Evolutionary conservation across 2,329 filamentous ascomycete genomes (phyloP), one percentile per base, ranked within the genome.

Genomic region (Nigrospora osmanthi): DNA sequence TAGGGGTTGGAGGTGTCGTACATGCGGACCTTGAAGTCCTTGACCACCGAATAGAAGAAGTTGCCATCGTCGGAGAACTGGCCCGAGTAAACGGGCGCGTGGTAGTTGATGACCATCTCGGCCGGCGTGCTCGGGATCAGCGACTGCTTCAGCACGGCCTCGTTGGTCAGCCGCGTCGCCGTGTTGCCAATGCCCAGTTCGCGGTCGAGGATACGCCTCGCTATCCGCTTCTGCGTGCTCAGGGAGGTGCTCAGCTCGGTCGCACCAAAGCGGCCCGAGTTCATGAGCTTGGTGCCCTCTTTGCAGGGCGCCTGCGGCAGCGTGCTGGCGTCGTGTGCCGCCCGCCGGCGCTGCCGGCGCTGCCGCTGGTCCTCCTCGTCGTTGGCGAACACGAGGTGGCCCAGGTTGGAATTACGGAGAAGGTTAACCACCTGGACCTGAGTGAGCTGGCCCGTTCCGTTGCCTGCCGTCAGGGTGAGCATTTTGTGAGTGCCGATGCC

Each of bases 41-140:
- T 89, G 11, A 85, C 86, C 58, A 87, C 93, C 6, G 85, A 83
- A 61, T 91, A 97, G 70, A 96, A 97, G 70, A 97, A 97, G 64
- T 95, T 95, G 23, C 93, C 93, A 56, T 98, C 93, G 52, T 94
- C 87, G 0, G 89, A 95, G 62, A 97, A 98, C 60, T 97, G 91
- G 1, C 93, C 93, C 3, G 89, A 95, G 59, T 97, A 97, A 43
- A 93, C 90, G 35, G 88, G 82, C 6, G 84, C 77, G 45, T 90
- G 80, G 60, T 90, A 94, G 57, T 95, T 87, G 49, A 97, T 84
- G 49, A 95, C 87, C 57, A 87, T 86, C 59, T 97, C 91, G 1
- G 89, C 84, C 19, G 78, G 77, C 0, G 82, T 85, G 3, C 78
- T 76, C 0, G 93, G 91, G 47, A 96, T 81, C 69, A 95, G 75